Evolutionary conservation across 2,329 filamentous ascomycete genomes (phyloP).

Genomic region (Cucurbitaria berberidis): DNA sequence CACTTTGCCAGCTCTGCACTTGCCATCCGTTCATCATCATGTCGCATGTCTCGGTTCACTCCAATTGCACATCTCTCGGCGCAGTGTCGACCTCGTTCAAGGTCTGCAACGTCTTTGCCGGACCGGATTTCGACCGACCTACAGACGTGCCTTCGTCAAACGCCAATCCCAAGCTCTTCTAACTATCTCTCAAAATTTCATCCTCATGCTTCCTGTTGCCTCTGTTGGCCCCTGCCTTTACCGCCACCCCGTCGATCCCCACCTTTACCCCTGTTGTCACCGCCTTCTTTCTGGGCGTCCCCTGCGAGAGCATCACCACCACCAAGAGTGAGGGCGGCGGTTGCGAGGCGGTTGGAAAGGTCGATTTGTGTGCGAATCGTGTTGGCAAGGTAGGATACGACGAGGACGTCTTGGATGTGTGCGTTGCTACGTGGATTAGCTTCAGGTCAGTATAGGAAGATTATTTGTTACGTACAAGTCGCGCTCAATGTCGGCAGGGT

Average conservation of each 20-base stretch:
- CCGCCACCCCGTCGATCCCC: conserved; percentile 41
- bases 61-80: background rate
- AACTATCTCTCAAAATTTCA: conserved; percentile 20
- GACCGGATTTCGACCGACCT: background rate
- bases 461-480: conserved; percentile 71
- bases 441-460: background rate
- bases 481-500: conserved; percentile 85
- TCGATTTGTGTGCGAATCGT: conserved; percentile 99
- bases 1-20: background rate
- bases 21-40: background rate
- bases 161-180: conserved; percentile 27
- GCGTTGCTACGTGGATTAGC: conserved; percentile 73
- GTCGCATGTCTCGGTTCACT: background rate
- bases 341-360: conserved; percentile 91
- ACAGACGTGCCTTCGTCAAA: conserved; percentile 20
- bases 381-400: conserved; percentile 98
- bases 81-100: background rate
- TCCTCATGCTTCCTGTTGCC: conserved; percentile 41
- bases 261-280: conserved; percentile 36
- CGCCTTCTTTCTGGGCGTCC: conserved; percentile 43
- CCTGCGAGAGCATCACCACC: conserved; percentile 47
- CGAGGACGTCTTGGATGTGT: conserved; percentile 98
- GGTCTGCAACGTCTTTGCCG: background rate
- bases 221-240: conserved; percentile 41
- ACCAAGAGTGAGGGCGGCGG: conserved; percentile 58